Evolutionary conservation across 139 green algal species (phyloP), one percentile per base, ranked within the genome.

Genomic region (Eudorina sp.): DNA sequence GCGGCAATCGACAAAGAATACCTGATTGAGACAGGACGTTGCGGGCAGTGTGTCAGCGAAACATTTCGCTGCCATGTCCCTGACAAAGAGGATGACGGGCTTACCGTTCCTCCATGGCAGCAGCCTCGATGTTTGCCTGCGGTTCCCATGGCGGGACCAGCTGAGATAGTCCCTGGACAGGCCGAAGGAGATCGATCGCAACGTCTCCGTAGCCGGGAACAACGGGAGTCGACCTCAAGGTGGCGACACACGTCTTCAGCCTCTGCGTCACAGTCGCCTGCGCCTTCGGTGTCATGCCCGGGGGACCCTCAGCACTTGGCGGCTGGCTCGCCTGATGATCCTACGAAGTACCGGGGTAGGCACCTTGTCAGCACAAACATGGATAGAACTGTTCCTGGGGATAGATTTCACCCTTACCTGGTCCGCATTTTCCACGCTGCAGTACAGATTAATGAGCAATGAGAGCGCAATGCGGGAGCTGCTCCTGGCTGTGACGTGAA

Each of bases 391-490:
- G n/a, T n/a, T n/a, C n/a, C n/a, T n/a, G n/a, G n/a, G n/a, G n/a
- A n/a, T n/a, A n/a, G n/a, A n/a, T 62, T 58, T 19, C 1, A 6
- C 70, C 1, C 55, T 0, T 31, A 86, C 80, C 58, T 86, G 80
- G n/a, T 86, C 80, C 13, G 41, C 55, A 6, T 8, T 64, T n/a
- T 86, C 80, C 16, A 76, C 60, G 43, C 14, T 64, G 58, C 80
- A 86, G 80, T 66, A 86, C 60, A 86, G 62, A n/a, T 86, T 29
- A 4, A 86, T n/a, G 4, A 86, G 43, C 41, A 76, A 25, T 29
- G 80, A 62, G 41, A 86, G 62, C 18, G 60, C 60, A 1, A 86
- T 86, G 41, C 60, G 80, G 14, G 41, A 29, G 3, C 40, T 45
- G 58, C 40, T 62, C 36, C 55, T 48, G 8, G 40, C 27, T 1